These are phyloP conservation scores for Phaffia tasmanica DNA, from an alignment of 768 basidiomycete genomes.

Conservation along the genomic window DNA sequence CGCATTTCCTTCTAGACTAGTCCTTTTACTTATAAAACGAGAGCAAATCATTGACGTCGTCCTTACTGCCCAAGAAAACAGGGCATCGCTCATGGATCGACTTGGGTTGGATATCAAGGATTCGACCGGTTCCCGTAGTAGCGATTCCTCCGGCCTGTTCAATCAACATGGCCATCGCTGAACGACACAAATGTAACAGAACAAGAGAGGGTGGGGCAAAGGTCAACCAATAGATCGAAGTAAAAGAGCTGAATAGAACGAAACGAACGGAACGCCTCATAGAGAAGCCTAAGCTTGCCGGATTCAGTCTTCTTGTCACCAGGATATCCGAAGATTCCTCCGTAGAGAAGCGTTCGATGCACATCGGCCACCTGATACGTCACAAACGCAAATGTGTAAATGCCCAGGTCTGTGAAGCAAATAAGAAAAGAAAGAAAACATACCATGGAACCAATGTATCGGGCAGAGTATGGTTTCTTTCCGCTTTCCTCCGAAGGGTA, in stretches of 20 bases:
- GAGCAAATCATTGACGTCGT: slow-evolving; percentile 67
- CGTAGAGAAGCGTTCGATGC: slow-evolving; percentile 88
- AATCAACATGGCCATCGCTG: slow-evolving; percentile 29
- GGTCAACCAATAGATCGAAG: background rate
- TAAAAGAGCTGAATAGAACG: background rate
- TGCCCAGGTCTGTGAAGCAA: background rate
- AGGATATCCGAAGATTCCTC: slow-evolving; percentile 94
- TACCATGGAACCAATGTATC: slow-evolving; percentile 95
- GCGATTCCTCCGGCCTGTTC: slow-evolving; percentile 85
- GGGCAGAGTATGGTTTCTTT: slow-evolving; percentile 45
- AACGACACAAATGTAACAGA: background rate
- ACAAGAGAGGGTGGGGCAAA: background rate
- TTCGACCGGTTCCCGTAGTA: slow-evolving; percentile 85
- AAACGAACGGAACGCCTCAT: slow-evolving; percentile 69
- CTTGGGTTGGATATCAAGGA: slow-evolving; percentile 79
- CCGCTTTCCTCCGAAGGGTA: slow-evolving; percentile 32
- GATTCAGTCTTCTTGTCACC: slow-evolving; percentile 94
- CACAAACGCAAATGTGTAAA: background rate
- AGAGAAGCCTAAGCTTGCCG: slow-evolving; percentile 86
- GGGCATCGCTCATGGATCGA: slow-evolving; percentile 83
- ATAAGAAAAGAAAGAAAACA: slow-evolving; percentile 33
- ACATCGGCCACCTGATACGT: slow-evolving; percentile 34
- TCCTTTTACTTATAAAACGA: slow-evolving; percentile 4
- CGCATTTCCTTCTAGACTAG: background rate
- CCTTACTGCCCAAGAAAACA: slow-evolving; percentile 84